Base-by-base conservation (phyloP, 2,329 filamentous ascomycete species). In the Paecilomyces variotii region DNA sequence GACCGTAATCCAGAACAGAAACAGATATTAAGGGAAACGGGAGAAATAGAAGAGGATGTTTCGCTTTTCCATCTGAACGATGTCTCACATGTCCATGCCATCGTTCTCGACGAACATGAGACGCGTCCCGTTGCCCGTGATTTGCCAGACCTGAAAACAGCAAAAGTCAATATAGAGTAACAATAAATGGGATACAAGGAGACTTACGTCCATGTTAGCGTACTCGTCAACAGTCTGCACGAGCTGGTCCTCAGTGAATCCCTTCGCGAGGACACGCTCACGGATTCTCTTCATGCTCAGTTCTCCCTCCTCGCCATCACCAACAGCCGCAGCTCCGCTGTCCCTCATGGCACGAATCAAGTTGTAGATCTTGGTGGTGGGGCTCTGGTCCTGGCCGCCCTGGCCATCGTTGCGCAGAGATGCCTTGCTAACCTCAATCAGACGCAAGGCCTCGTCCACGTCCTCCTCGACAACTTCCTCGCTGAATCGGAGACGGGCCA, bases 231-330 rank as follows among this genome's bases (percentile, higher is more conserved):
- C 81, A 24, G 92, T 88, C 65, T 84, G 84, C 69, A 89, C 82
- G 78, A 96, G 91, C 75, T 99, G 92, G 74, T 97, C 91, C 64
- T 91, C 88, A 0, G 93, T 99, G 75, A 97, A 99, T 2, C 94
- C 94, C 82, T 96, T 97, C 56, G 92, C 94, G 67, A 97, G 82
- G 30, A 99, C 91, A 64, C 94, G 80, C 75, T 97, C 92, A 72
- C 92, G 85, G 60, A 99, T 90, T 75, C 91, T 89, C 65, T 89
- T 84, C 79, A 99, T 83, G 74, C 88, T 94, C 67, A 99, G 78
- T 75, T 97, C 92, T 24, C 89, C 79, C 28, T 82, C 81, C 56
- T 80, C 79, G 34, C 90, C 91, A 53, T 91, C 86, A 50, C 89
- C 87, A 65, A 93, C 91, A 58, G 85, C 85, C 53, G 85, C 86